Percentiles rank a stretch among this genome's conserved stretches.
phyloP scores from a whole-genome alignment of 2,329 filamentous ascomycete species.

The Ambrosiella beaveri region DNA sequence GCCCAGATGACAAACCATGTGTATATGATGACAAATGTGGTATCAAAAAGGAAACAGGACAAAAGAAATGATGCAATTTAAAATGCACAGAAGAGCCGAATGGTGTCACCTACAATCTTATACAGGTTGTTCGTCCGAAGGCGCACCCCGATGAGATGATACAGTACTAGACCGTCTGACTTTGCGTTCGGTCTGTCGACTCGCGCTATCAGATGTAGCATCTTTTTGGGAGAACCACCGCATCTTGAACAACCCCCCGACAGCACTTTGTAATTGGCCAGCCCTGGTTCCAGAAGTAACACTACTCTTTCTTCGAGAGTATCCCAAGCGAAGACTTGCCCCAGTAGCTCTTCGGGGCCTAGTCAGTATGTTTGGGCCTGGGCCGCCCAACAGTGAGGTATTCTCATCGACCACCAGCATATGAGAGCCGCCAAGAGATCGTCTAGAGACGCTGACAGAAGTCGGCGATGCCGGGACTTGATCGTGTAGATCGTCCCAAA shows the following conservation, averaged over 20 bases:
- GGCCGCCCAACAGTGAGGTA: conserved; percentile 17
- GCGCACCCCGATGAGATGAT: not conserved
- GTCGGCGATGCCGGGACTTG: conserved; percentile 21
- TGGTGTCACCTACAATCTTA: no score
- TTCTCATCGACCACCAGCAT: conserved; percentile 19
- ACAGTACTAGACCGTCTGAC: not conserved
- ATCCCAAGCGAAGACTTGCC: conserved; percentile 23
- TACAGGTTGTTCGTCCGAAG: conserved; percentile 3
- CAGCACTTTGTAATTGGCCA: conserved; percentile 28
- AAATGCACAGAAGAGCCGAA: no score
- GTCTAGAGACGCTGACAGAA: conserved; percentile 13
- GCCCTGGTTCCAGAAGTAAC: conserved; percentile 20
- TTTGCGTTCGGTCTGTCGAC: not conserved
- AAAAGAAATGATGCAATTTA: no score
- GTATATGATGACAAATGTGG: no score
- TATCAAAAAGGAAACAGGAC: no score
- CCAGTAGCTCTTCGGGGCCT: conserved; percentile 44
- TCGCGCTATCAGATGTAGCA: not conserved
- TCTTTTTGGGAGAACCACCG: conserved; percentile 31
- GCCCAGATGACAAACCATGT: no score
- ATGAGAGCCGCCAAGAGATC: not conserved
- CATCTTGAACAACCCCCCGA: conserved; percentile 36
- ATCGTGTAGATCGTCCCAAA: conserved; percentile 79
- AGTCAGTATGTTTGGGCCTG: conserved; percentile 17
- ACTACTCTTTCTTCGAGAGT: conserved; percentile 14